Base-by-base conservation (phyloP, 768 basidiomycete genomes). In the Mycena olivaceomarginata region DNA sequence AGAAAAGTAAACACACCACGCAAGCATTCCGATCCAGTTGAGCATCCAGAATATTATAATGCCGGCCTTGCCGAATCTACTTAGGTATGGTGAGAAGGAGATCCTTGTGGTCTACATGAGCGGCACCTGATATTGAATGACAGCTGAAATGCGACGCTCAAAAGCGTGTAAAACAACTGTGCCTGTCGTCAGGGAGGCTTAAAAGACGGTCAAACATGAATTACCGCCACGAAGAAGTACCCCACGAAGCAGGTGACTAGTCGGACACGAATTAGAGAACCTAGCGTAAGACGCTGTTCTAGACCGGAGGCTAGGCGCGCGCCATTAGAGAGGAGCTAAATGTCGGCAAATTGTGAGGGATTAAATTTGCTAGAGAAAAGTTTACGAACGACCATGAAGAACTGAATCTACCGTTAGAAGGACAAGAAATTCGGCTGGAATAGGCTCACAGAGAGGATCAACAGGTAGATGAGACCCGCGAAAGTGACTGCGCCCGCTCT, bases 401-500 rank as follows among this genome's bases (percentile, higher is more conserved):
- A 87, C 20, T 80, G 41, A 12, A 59, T 53, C 5, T 3, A 16
- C 8, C 6, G 15, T 53, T 6, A 31, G 7, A 18, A 48, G n/a
- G 16, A 5, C 7, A 8, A 37, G 22, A 12, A 18, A 4, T 16
- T 4, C 25, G 2, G 2, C 8, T 15, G 15, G 20, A 22, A 25
- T 4, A 51, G 15, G 40, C 79, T 75, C 10, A 78, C 81, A 10
- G 89, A 83, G n/a, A 90, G 79, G 41, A 90, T 89, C 8, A 89
- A 80, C 45, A 90, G 86, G 80, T 91, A 92, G 41, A 93, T 89
- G 48, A 92, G 83, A 31, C 92, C 92, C 20, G 90, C 89, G 63
- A 87, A 92, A 25, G 89, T 90, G 2, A 90, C 87, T 3, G 91
- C 91, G 4, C 88, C 83, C 9, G 91, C 92, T 22, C 91, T 92